A percentile compares a stretch with the other conserved stretches of the same genome.
phyloP scores from a whole-genome alignment of 148 eudicot species.

The Amaranthus cruentus region DNA sequence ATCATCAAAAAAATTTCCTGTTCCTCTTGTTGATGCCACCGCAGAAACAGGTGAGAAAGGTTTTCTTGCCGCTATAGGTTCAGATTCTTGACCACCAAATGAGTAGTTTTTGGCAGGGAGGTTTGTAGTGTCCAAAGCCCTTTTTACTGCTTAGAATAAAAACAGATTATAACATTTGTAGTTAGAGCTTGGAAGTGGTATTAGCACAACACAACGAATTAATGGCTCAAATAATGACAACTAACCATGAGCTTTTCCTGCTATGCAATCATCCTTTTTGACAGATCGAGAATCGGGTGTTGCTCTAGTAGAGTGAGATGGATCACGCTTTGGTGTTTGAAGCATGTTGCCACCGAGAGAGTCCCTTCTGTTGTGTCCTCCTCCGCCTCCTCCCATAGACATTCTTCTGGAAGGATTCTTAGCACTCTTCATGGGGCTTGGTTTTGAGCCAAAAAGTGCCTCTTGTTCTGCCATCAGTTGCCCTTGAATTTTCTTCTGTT shows the following conservation, averaged over 20 bases:
- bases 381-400: conserved; percentile 51
- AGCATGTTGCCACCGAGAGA: conserved; percentile 65
- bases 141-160: conserved; percentile 36
- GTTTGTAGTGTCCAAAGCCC: conserved; percentile 49
- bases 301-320: conserved; percentile 41
- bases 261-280: conserved; percentile 53
- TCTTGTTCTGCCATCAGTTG: conserved; percentile 90
- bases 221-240: background rate
- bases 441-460: conserved; percentile 95
- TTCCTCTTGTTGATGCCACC: conserved; percentile 56
- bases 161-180: conserved; percentile 3
- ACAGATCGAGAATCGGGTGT: conserved; percentile 68
- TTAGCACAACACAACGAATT: background rate
- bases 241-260: conserved; percentile 60
- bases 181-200: background rate
- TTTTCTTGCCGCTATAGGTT: conserved; percentile 40
- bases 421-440: conserved; percentile 81
- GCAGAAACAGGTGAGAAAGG: conserved; percentile 94
- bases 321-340: conserved; percentile 56
- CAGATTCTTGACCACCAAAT: conserved; percentile 47
- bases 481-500: conserved; percentile 94
- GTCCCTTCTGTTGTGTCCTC: conserved; percentile 53
- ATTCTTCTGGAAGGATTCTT: conserved; percentile 63
- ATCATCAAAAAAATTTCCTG: conserved; percentile 44
- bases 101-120: conserved; percentile 43